A percentile compares a stretch with the other conserved stretches of the same genome.
Evolutionary conservation across 2,329 filamentous ascomycete genomes (phyloP).

Genomic region (Colletotrichum sp.): DNA sequence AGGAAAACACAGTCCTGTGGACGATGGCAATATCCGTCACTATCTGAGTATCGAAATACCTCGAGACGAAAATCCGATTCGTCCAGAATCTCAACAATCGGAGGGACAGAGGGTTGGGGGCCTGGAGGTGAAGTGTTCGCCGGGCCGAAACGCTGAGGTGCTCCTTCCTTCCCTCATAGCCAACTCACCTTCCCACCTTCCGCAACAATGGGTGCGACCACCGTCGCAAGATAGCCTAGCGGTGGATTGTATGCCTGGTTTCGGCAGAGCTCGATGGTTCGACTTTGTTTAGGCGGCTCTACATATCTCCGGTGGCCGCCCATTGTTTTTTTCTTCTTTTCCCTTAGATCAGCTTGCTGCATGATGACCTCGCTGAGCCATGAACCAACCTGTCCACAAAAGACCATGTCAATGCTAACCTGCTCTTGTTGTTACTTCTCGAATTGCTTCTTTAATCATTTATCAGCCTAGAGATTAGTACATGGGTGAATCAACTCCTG

Average conservation of each 20-base stretch:
- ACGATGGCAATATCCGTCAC: fast-evolving
- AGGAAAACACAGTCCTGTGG: fast-evolving
- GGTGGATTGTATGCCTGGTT: not conserved
- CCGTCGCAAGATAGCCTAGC: not conserved
- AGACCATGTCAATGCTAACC: not conserved
- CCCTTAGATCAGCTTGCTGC: not conserved
- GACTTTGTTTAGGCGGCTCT: not conserved
- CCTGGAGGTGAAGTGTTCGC: not conserved
- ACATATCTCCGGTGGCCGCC: not conserved
- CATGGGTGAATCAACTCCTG: not conserved
- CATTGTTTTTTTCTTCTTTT: not conserved
- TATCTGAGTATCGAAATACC: fast-evolving
- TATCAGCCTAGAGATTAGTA: not conserved
- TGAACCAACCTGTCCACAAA: not conserved
- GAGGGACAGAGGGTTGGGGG: not conserved
- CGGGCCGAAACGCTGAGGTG: not conserved
- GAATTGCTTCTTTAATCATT: not conserved
- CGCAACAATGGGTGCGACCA: not conserved
- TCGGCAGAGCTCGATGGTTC: not conserved
- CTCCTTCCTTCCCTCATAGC: not conserved
- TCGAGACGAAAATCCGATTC: not conserved
- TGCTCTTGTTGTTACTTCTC: too few species aligned
- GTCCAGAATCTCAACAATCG: not conserved
- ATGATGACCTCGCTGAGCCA: not conserved
- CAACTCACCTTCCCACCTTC: not conserved